Evolutionary conservation across 2,329 filamentous ascomycete genomes (phyloP).

Genomic region (Blumeria graminis): DNA sequence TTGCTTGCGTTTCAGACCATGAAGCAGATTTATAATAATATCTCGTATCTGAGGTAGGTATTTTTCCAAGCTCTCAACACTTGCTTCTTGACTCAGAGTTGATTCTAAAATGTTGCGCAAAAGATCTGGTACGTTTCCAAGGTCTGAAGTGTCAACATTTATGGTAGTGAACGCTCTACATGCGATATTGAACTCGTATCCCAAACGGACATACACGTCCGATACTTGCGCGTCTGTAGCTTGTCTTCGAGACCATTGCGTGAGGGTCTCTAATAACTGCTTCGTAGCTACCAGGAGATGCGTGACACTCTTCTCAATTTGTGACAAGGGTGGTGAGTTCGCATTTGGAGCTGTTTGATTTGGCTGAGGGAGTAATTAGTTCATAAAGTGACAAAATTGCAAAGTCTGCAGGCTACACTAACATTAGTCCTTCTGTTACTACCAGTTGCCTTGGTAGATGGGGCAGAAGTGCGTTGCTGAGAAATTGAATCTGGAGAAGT

Average conservation of each 20-base stretch:
- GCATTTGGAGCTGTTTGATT: slow-evolving; percentile 6
- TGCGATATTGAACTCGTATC: slow-evolving; percentile 98
- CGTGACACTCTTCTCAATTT: slow-evolving; percentile 97
- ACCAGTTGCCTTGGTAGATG: slow-evolving; percentile 26
- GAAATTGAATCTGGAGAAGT: slow-evolving; percentile 30
- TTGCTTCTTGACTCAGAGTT: slow-evolving; percentile 89
- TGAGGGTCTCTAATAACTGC: slow-evolving; percentile 87
- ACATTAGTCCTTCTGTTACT: slow-evolving; percentile 28
- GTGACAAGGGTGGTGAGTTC: slow-evolving; percentile 33
- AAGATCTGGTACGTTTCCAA: slow-evolving; percentile 85
- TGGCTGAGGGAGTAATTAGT: slow-evolving; percentile 5
- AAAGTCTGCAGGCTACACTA: slow-evolving; percentile 16
- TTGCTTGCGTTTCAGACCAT: slow-evolving; percentile 92
- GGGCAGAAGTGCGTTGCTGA: slow-evolving; percentile 38
- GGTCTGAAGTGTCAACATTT: slow-evolving; percentile 79
- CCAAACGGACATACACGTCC: slow-evolving; percentile 88
- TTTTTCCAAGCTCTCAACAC: slow-evolving; percentile 73
- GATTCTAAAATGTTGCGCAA: slow-evolving; percentile 80
- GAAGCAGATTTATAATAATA: slow-evolving; percentile 93
- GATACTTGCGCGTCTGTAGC: slow-evolving; percentile 90
- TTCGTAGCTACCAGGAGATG: slow-evolving; percentile 95
- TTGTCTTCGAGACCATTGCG: slow-evolving; percentile 83
- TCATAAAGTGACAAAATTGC: not conserved
- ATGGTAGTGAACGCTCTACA: slow-evolving; percentile 93
- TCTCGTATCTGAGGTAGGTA: slow-evolving; percentile 88